Evolutionary conservation across 441 rosid genomes (phyloP), one percentile per base, ranked within the genome.

Genomic region (Cnidoscolus chayamansa): DNA sequence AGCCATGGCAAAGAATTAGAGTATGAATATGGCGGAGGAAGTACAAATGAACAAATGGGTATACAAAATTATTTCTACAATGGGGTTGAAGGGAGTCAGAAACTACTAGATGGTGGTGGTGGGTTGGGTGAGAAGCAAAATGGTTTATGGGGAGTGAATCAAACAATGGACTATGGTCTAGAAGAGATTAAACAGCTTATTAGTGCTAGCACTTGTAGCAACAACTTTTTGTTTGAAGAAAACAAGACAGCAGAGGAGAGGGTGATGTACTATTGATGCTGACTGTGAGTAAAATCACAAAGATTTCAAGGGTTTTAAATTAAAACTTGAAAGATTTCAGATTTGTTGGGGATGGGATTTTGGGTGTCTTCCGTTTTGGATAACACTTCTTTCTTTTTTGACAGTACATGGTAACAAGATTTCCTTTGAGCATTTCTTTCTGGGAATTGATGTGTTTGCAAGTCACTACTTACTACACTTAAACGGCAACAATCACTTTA

Each of bases 181-280:
- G 97, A 94, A 75, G 96, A 91, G 82, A 90, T 94, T 79, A 91
- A 89, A 78, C 87, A 88, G 74, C 83, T 91, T 1, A 81, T 91
- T 70, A 84, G 86, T 74, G 77, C 73, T 17, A 74, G 74, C 11
- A 50, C 11, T 6, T 15, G 20, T 68, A 77, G 77, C 61, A 81
- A 74, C 75, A 84, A 65, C 82, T 81, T 86, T 75, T 79, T 86
- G 86, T 81, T 86, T 76, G 89, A 86, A 77, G 93, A 88, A 78
- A 86, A 68, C 85, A 89, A 85, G 84, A 80, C 78, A 17, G 32
- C 17, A 31, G 91, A 79, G 30, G 91, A 80, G 78, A 74, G 66
- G 74, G 79, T 77, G 72, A 74, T 86, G 91, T 78, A 76, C 81
- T 85, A 77, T 72, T 77, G 83, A 74, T 77, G 77, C 67, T 81